Evolutionary conservation across 495 filamentous ascomycete genomes (phyloP), one percentile per base, ranked within the genome.

Genomic region (Aspergillus cristatus): DNA sequence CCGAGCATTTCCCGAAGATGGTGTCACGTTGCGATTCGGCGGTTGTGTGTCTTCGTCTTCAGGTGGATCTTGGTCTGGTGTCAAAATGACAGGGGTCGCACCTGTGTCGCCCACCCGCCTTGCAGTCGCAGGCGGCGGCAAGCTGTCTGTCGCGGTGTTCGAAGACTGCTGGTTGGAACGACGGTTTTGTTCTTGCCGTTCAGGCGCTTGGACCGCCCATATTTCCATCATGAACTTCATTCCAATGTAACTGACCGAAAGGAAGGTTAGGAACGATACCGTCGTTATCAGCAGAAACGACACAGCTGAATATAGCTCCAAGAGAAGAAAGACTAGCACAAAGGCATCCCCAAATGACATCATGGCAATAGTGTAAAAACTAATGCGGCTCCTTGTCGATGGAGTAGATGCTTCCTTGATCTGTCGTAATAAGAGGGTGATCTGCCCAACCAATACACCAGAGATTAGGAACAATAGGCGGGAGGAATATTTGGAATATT

Each of bases 391-490:
- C 30, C 86, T 68, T 0, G 90, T 98, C 1, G 89, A 96, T n/a
- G 91, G 90, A 4, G 91, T 98, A 22, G 78, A 86, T 3, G 88
- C 78, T 47, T 96, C 86, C 55, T 88, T 90, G 63, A 93, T 82
- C 60, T 98, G 91, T 32, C 75, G 63, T 43, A 90, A 76, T 32
- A 93, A 70, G 7, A 95, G 62, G 37, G 75, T 66, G 14, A 94
- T 71, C 52, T 97, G 86, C 1, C 62, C 75, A 45, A 75, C 73
- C 31, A 85, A 61, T 3, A 84, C 59, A 13, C 67, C 55, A 8
- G 77, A 77, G 45, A 86, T 76, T 7, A 76, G 58, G 13, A 93
- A 68, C 13, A 87, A 69, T 54, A 81, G 79, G 22, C 69, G 70
- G 43, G 81, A 78, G 13, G 77, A 79, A 42, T 68, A 70, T 48